Evolutionary conservation across 2,329 filamentous ascomycete species (phyloP).

Genomic region (Fusarium abutilonis): DNA sequence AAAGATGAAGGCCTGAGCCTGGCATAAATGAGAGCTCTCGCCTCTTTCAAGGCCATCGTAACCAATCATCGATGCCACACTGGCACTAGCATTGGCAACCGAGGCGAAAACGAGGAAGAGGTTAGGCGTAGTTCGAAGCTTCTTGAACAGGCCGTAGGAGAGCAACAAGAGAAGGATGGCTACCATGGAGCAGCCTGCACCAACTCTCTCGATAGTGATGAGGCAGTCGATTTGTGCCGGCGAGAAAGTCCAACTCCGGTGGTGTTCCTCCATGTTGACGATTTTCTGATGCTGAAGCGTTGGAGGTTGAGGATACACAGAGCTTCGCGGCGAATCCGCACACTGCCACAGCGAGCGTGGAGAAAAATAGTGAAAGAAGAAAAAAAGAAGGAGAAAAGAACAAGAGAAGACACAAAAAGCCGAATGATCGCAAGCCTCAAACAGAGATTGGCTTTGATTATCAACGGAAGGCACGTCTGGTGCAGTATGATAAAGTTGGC

Average conservation of each 20-base stretch:
- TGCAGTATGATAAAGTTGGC: conserved; percentile 23
- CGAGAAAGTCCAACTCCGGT: conserved; percentile 42
- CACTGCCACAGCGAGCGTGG: conserved; percentile 2
- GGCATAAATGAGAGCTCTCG: conserved; percentile 66
- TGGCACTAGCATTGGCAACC: conserved; percentile 61
- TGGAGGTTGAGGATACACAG: conserved; percentile 4
- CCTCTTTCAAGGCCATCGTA: conserved; percentile 69
- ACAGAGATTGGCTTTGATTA: background rate
- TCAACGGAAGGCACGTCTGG: conserved; percentile 11
- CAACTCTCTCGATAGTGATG: conserved; percentile 62
- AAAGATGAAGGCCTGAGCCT: conserved; percentile 68
- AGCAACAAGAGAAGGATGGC: conserved; percentile 61
- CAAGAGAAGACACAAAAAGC: background rate
- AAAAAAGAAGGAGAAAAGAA: background rate
- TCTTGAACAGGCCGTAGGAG: conserved; percentile 60
- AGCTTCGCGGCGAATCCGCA: conserved; percentile 2
- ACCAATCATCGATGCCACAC: conserved; percentile 75
- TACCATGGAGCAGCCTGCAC: conserved; percentile 63
- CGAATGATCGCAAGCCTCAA: background rate
- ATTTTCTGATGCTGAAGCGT: conserved; percentile 1
- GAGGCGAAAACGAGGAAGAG: conserved; percentile 56
- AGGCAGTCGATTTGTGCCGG: conserved; percentile 55
- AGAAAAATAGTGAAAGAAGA: background rate
- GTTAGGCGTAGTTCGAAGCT: conserved; percentile 66
- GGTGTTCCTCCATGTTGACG: conserved; percentile 31